phyloP scores from a whole-genome alignment of 495 filamentous ascomycete species.

The Trichoderma gamsii region DNA sequence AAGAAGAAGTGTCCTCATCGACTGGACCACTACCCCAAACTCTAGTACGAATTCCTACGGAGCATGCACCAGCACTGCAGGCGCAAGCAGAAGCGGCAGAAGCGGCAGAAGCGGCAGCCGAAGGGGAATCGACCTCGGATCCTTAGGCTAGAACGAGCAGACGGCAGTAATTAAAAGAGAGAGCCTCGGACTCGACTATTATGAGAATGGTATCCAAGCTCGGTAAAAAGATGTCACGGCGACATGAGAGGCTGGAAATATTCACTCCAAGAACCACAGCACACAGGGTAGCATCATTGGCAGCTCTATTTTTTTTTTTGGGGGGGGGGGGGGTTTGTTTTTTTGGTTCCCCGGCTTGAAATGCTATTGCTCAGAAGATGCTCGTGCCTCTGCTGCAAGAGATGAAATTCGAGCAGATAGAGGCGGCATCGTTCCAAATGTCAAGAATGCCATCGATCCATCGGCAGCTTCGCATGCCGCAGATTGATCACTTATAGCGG shows the following conservation, averaged over 20 bases:
- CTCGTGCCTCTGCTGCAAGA: neutral
- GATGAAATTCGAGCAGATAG: neutral
- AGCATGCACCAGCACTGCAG: slow-evolving; percentile 55
- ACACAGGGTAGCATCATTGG: neutral
- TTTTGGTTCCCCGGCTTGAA: neutral
- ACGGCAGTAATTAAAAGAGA: neutral
- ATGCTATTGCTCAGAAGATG: neutral
- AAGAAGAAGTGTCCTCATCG: slow-evolving; percentile 20
- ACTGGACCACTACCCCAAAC: slow-evolving; percentile 65
- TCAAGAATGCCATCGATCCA: too few relatives aligned
- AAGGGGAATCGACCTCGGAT: slow-evolving; percentile 1
- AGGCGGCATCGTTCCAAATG: neutral
- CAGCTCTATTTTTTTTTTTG: neutral
- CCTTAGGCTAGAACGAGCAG: neutral
- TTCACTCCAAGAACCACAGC: neutral
- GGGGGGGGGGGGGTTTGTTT: too few relatives aligned
- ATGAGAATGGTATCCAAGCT: neutral
- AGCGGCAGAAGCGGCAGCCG: slow-evolving; percentile 34
- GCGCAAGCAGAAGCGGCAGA: slow-evolving; percentile 43
- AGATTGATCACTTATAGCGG: neutral
- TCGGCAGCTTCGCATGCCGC: neutral
- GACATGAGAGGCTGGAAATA: neutral
- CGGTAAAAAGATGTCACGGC: neutral
- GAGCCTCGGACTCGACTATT: neutral
- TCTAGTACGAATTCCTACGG: slow-evolving; percentile 70